Percentiles rank a stretch among this genome's conserved stretches.
These are phyloP conservation scores for Arbutus unedo DNA, from an alignment of 148 eudicot genomes.

Conservation along the genomic window DNA sequence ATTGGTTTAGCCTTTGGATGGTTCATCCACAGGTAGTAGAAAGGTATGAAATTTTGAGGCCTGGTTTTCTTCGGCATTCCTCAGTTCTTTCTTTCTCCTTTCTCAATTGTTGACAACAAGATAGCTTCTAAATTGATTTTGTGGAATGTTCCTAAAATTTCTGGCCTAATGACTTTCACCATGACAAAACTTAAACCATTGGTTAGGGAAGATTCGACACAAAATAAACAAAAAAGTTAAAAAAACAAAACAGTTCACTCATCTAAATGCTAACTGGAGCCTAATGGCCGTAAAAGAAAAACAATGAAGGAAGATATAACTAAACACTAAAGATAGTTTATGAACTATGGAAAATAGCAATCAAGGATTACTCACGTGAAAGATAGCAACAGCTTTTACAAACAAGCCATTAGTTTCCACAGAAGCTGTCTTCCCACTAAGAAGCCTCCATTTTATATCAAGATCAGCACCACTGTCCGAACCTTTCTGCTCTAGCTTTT, in stretches of 20 bases:
- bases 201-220: neutral
- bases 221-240: neutral
- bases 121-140: neutral
- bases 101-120: neutral
- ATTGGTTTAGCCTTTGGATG: neutral
- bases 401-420: constrained; percentile 52
- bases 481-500: constrained; percentile 43
- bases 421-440: constrained; percentile 53
- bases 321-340: neutral
- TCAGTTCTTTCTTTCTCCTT: neutral
- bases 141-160: neutral
- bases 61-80: neutral
- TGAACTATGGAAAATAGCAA: neutral
- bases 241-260: neutral
- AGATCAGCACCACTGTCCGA: constrained; percentile 25
- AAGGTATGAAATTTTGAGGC: neutral
- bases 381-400: constrained; percentile 66
- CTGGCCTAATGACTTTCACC: neutral
- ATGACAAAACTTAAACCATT: neutral
- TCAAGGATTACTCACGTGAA: constrained; percentile 52
- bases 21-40: neutral
- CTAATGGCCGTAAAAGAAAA: neutral
- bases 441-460: constrained; percentile 75
- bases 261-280: neutral
- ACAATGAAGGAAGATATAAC: neutral